Evolutionary conservation across 371 early-diverging fungal genomes (phyloP), one percentile per base, ranked within the genome.

Genomic region (Coemansia sp.): DNA sequence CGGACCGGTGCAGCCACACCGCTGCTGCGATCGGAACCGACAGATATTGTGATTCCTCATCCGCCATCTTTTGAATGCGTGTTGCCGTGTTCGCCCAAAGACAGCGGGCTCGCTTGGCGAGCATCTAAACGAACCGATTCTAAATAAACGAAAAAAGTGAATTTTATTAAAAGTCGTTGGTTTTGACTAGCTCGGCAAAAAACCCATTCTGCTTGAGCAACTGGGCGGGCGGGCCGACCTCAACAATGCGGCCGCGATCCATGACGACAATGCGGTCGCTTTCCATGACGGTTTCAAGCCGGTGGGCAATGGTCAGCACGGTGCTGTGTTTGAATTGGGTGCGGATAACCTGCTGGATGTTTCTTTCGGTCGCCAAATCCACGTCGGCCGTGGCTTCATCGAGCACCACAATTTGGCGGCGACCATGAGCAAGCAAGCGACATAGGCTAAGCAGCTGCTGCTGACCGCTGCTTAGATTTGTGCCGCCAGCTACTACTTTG

Each of bases 351-450:
- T 74, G 59, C 63, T 87, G 88, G 42, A 88, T 80, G 47, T 81
- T 54, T 16, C 55, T 64, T 55, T 88, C 87, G 2, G 88, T 82
- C 39, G 77, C 67, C 41, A 76, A 66, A 60, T 90, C 91, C 10
- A 88, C 77, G 9, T 82, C 68, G 0, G 80, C 73, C n/a, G 82
- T 83, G 35, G 86, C 87, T 63, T 90, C 91, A 48, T 89, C 89
- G 54, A 90, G 73, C 20, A 90, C 81, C 3, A 87, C 78, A 40
- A 82, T 79, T 60, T 75, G 68, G 31, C 81, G 69, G 26, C 26
- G 26, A 1, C 26, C 59, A 76, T 65, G 38, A 76, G 70, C 31
- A 89, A 88, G 66, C 5, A 87, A 30, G 35, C 90, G 81, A n/a
- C 85, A 83, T 14, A 90, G 72, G 42, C 86, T 82, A 50, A 90